These are phyloP conservation scores for Talaromyces atroroseus DNA, from an alignment of 2,329 filamentous ascomycete species.

Conservation along the genomic window DNA sequence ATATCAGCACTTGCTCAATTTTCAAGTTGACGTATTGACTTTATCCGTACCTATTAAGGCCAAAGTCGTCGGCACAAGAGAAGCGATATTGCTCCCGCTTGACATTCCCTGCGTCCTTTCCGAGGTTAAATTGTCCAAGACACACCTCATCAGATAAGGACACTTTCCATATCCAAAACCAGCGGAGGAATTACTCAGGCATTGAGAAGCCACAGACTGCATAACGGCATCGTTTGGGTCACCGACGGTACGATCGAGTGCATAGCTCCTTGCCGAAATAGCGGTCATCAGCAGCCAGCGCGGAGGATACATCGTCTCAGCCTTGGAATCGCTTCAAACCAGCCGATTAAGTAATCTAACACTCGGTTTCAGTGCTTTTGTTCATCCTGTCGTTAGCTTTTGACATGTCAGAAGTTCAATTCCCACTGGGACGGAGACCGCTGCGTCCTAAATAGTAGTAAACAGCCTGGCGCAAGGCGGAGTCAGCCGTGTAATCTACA, in stretches of 20 bases:
- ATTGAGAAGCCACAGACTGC: neutral
- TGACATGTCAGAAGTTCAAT: too few relatives aligned
- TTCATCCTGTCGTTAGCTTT: too few relatives aligned
- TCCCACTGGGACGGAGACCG: too few relatives aligned
- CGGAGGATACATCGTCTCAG: neutral
- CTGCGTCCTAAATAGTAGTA: too few relatives aligned
- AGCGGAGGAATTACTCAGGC: neutral
- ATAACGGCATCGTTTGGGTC: neutral
- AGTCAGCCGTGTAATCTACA: too few relatives aligned
- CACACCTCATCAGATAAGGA: neutral
- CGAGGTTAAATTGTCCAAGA: neutral
- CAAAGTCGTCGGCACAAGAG: neutral
- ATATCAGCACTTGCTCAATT: too few relatives aligned
- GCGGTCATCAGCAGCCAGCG: neutral
- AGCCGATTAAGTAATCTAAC: neutral
- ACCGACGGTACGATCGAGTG: neutral
- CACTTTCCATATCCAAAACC: neutral
- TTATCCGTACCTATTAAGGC: neutral
- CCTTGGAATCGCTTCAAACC: neutral
- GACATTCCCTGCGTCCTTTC: neutral
- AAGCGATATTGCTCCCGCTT: slow-evolving; percentile 2
- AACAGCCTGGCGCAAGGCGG: too few relatives aligned
- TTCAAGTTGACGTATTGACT: too few relatives aligned
- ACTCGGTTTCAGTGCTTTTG: too few relatives aligned
- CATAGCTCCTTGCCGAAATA: neutral